Evolutionary conservation across 805 yeast species (phyloP).

Genomic region (Candida railenensis): DNA sequence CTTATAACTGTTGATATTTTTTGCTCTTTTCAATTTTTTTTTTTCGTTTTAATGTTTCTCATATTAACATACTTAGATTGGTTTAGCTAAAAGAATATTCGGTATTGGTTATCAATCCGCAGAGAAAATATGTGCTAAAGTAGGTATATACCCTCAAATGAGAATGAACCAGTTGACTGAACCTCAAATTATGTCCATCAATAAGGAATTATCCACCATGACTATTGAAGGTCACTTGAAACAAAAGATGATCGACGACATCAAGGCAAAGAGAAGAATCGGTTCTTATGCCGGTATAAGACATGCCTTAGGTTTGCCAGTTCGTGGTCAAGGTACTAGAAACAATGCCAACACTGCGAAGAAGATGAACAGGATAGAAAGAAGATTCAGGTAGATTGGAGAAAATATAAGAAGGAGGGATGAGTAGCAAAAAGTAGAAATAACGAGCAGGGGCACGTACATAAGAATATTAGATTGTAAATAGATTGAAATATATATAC

Average conservation of each 20-base stretch:
- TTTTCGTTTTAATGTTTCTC: not conserved
- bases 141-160: conserved; percentile 91
- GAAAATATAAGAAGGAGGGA: not conserved
- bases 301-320: conserved; percentile 72
- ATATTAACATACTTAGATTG: conserved; percentile 38
- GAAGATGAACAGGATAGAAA: conserved; percentile 74
- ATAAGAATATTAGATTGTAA: not conserved
- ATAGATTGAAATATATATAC: not conserved
- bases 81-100: conserved; percentile 76
- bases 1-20: not conserved
- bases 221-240: conserved; percentile 79
- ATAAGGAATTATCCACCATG: conserved; percentile 82
- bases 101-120: conserved; percentile 84
- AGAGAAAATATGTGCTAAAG: conserved; percentile 73
- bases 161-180: conserved; percentile 91
- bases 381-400: conserved; percentile 33
- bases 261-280: conserved; percentile 71
- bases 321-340: conserved; percentile 84
- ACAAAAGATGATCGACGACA: conserved; percentile 74
- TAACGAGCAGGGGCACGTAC: not conserved
- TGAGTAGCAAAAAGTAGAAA: not conserved
- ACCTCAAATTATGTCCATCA: conserved; percentile 78
- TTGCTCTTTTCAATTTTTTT: not conserved
- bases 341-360: conserved; percentile 89
- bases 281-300: conserved; percentile 88